Percentiles rank a stretch among this genome's conserved stretches.
phyloP scores from a whole-genome alignment of 2,329 filamentous ascomycete genomes.

The Orbilia oligospora region DNA sequence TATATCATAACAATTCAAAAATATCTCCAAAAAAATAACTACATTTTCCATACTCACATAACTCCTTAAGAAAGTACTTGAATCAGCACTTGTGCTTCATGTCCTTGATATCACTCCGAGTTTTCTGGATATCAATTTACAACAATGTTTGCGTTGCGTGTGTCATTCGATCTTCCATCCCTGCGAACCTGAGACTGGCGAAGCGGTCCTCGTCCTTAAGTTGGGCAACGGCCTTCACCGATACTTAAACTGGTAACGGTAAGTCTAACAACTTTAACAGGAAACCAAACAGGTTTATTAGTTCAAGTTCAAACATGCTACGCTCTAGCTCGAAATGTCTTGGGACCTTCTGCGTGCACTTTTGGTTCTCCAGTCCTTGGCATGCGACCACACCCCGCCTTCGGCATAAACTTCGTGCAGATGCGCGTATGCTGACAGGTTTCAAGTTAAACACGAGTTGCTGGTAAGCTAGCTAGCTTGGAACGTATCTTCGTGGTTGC shows the following conservation, averaged over 20 bases:
- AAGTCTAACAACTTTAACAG: not conserved
- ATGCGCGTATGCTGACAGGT: conserved; percentile 13
- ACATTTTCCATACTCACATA: not conserved
- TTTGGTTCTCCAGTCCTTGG: conserved; percentile 25
- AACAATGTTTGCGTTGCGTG: conserved; percentile 9
- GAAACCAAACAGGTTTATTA: not conserved
- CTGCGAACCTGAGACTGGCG: conserved; percentile 1
- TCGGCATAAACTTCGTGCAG: conserved; percentile 16
- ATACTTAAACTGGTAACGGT: conserved; percentile 19
- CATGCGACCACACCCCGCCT: conserved; percentile 28
- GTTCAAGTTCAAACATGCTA: conserved; percentile 8
- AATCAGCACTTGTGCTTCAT: too few species aligned
- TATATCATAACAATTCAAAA: conserved; percentile 3
- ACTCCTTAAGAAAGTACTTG: too few species aligned
- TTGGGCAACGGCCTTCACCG: not conserved
- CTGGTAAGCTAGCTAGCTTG: not conserved
- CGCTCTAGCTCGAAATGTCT: not conserved
- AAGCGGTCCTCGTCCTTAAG: not conserved
- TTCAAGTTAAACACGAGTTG: conserved; percentile 5
- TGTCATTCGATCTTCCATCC: not conserved
- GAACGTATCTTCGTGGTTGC: conserved; percentile 3
- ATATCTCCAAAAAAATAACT: not conserved
- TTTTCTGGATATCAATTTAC: too few species aligned
- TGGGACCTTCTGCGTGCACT: conserved; percentile 18
- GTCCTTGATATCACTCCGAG: too few species aligned